These are phyloP conservation scores for Cladosporium cucumerinum DNA, from an alignment of 2,329 filamentous ascomycete genomes.

Conservation along the genomic window DNA sequence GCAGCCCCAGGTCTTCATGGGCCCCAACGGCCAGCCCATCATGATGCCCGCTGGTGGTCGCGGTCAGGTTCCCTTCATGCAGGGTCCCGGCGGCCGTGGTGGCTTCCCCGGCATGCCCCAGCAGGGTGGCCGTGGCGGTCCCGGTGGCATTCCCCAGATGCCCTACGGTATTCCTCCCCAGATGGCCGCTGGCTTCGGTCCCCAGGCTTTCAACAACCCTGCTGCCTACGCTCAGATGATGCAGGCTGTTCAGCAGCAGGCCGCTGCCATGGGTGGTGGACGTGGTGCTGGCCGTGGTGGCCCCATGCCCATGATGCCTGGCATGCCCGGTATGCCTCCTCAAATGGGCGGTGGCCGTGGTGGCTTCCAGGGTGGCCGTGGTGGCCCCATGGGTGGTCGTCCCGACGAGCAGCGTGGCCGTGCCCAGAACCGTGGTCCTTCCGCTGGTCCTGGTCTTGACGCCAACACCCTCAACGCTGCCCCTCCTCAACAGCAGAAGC, in stretches of 20 bases:
- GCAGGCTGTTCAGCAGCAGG: conserved; percentile 73
- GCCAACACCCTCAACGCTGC: conserved; percentile 51
- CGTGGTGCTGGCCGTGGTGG: conserved; percentile 50
- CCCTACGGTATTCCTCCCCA: conserved; percentile 73
- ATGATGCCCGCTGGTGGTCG: conserved; percentile 52
- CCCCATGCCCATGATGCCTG: conserved; percentile 63
- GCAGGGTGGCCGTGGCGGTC: conserved; percentile 82
- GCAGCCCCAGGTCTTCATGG: conserved; percentile 84
- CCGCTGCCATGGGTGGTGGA: conserved; percentile 52
- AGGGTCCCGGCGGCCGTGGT: conserved; percentile 68
- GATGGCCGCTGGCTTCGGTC: conserved; percentile 69
- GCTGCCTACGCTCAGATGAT: conserved; percentile 55
- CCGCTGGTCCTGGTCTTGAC: conserved; percentile 38
- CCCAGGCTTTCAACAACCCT: conserved; percentile 73
- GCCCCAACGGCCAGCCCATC: conserved; percentile 68
- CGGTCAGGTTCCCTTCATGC: conserved; percentile 60
- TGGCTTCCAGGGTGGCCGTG: conserved; percentile 55
- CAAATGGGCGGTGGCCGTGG: conserved; percentile 52
- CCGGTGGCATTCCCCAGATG: conserved; percentile 72
- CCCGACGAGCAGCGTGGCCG: conserved; percentile 38
- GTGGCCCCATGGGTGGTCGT: conserved; percentile 47
- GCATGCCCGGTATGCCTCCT: conserved; percentile 49
- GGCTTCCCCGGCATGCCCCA: conserved; percentile 80
- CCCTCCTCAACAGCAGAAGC: conserved; percentile 83
- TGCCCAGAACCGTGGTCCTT: conserved; percentile 35